phyloP scores from a whole-genome alignment of 129 eudicot genomes.

The sunflower (Helianthus annuus) region HanXRQr2.0-SUNRISE NC_035439.2:25476837-25477336 shows the following conservation, averaged over 20 bases:
- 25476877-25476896: conserved; percentile 69
- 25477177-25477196: too few species aligned
- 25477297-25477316: too few species aligned
- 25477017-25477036: neutral
- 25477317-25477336: too few species aligned
- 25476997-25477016: neutral
- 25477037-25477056: neutral
- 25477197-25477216: too few species aligned
- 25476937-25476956: conserved; percentile 2
- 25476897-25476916: conserved; percentile 64
- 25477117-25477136: conserved; percentile 92
- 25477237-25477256: too few species aligned
- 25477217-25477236: too few species aligned
- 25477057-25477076: conserved; percentile 57
- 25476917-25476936: conserved; percentile 26
- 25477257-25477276: too few species aligned
- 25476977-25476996: too few species aligned
- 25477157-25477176: too few species aligned
- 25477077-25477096: conserved; percentile 72
- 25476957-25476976: too few species aligned
- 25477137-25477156: neutral
- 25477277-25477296: too few species aligned
- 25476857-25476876: conserved; percentile 56
- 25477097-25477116: conserved; percentile 82
- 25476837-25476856: conserved; percentile 90